Evolutionary conservation across 441 rosid genomes (phyloP).

Genomic region (Pelargonium exstipulatum): DNA sequence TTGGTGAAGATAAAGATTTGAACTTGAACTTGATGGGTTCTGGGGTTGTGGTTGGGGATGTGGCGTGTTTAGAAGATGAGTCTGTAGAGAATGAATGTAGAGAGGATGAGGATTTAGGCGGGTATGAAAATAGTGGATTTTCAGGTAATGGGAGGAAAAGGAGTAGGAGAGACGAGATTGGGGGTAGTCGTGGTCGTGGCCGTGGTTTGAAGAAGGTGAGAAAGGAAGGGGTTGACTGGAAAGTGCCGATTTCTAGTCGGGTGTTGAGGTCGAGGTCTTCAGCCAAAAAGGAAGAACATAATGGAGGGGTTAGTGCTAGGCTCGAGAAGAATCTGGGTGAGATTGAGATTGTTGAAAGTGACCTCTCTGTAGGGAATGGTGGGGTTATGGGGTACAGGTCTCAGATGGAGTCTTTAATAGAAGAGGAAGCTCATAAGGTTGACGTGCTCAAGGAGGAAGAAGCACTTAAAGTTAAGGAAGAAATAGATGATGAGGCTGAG

Average conservation of each 20-base stretch:
- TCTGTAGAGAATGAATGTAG: slow-evolving; percentile 16
- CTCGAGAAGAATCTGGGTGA: neutral
- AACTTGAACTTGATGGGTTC: too few relatives aligned
- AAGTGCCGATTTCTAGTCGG: slow-evolving; percentile 29
- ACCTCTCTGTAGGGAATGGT: slow-evolving; percentile 7
- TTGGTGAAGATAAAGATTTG: too few relatives aligned
- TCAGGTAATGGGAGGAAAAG: slow-evolving; percentile 24
- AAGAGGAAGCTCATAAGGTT: neutral
- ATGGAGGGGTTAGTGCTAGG: slow-evolving; percentile 8
- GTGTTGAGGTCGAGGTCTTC: slow-evolving; percentile 47
- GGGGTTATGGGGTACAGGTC: too few relatives aligned
- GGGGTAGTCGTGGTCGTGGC: slow-evolving; percentile 12
- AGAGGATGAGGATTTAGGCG: slow-evolving; percentile 20
- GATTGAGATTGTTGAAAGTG: slow-evolving; percentile 11
- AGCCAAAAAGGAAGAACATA: slow-evolving; percentile 16
- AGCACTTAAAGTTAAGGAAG: neutral
- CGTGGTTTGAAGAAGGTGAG: slow-evolving; percentile 26
- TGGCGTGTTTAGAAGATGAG: slow-evolving; percentile 8
- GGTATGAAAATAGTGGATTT: slow-evolving; percentile 15
- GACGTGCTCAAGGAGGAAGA: neutral
- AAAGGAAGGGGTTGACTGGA: slow-evolving; percentile 12
- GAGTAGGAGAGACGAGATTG: slow-evolving; percentile 16
- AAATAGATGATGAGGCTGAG: too few relatives aligned
- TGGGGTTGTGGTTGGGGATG: neutral
- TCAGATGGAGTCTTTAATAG: too few relatives aligned